phyloP scores from a whole-genome alignment of 2,329 filamentous ascomycete species.

The Pseudocercospora pini-densiflorae region DNA sequence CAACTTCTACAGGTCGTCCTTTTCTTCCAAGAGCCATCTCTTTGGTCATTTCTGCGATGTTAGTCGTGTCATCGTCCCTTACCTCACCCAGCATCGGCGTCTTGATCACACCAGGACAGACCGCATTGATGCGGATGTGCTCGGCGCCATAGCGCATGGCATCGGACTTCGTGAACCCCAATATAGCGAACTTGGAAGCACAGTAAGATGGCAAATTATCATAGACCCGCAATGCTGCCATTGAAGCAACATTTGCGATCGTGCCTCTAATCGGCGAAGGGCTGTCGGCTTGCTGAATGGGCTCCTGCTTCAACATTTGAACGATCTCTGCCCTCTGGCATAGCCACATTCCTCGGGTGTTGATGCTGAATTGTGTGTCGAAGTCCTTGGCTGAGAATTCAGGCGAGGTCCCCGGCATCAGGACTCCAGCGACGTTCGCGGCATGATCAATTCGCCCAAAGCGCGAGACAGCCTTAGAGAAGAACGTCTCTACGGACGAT shows the following conservation, averaged over 20 bases:
- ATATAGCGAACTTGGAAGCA: constrained; percentile 1
- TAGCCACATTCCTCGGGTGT: constrained; percentile 5
- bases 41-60: not conserved
- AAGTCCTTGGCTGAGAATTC: constrained; percentile 7
- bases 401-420: constrained; percentile 2
- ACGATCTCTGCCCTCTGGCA: not conserved
- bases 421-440: constrained; percentile 1
- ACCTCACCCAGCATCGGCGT: constrained; percentile 3
- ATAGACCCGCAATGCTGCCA: not conserved
- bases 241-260: constrained; percentile 3
- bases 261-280: not conserved
- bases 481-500: not conserved
- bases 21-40: constrained; percentile 1
- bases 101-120: constrained; percentile 4
- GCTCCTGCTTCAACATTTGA: constrained; percentile 3
- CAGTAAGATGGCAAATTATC: constrained; percentile 5
- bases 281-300: not conserved
- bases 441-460: constrained; percentile 7
- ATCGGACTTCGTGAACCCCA: constrained; percentile 1
- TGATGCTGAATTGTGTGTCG: constrained; percentile 8
- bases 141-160: not conserved
- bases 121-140: not conserved
- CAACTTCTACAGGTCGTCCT: constrained; percentile 2
- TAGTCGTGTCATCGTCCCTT: not conserved
- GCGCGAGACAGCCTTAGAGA: not conserved